phyloP scores from a whole-genome alignment of 495 filamentous ascomycete species.

The Neurospora cerealis region DNA sequence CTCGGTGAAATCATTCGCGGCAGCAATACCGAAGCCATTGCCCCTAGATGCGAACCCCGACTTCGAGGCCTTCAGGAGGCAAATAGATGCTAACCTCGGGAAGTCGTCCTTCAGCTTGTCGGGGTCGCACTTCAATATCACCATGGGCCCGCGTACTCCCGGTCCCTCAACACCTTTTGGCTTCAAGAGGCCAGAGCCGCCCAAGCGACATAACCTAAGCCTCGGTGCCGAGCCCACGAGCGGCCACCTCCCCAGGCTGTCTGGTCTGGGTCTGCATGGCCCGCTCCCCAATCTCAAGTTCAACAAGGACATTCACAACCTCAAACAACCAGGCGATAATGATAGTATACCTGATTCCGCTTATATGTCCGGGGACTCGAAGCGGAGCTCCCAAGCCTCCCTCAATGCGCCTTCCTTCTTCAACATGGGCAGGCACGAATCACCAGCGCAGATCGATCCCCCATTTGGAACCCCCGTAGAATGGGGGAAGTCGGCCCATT shows the following conservation, averaged over 20 bases:
- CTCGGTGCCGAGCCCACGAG: constrained; percentile 28
- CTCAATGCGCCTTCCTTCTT: constrained; percentile 26
- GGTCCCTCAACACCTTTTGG: constrained; percentile 21
- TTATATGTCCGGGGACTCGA: constrained; percentile 37
- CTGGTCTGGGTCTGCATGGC: constrained; percentile 6
- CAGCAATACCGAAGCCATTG: constrained; percentile 57
- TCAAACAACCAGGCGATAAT: constrained; percentile 19
- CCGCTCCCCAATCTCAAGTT: background rate
- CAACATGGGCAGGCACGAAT: constrained; percentile 25
- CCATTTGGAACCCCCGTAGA: constrained; percentile 19
- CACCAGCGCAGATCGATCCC: constrained; percentile 26
- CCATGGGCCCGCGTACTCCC: constrained; percentile 10
- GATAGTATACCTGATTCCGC: constrained; percentile 34
- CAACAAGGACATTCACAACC: constrained; percentile 1
- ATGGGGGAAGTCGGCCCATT: constrained; percentile 17
- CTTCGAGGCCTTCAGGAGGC: constrained; percentile 65
- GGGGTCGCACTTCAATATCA: constrained; percentile 30
- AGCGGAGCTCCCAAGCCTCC: constrained; percentile 35
- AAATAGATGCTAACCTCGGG: constrained; percentile 51
- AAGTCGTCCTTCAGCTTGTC: constrained; percentile 40
- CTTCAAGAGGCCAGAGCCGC: constrained; percentile 26
- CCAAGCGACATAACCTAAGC: constrained; percentile 26
- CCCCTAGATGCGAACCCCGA: constrained; percentile 62
- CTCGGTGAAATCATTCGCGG: constrained; percentile 55
- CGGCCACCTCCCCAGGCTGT: constrained; percentile 10